Conservation (phyloP, 164 flowering plant species). For the Annona squamosa region DNA sequence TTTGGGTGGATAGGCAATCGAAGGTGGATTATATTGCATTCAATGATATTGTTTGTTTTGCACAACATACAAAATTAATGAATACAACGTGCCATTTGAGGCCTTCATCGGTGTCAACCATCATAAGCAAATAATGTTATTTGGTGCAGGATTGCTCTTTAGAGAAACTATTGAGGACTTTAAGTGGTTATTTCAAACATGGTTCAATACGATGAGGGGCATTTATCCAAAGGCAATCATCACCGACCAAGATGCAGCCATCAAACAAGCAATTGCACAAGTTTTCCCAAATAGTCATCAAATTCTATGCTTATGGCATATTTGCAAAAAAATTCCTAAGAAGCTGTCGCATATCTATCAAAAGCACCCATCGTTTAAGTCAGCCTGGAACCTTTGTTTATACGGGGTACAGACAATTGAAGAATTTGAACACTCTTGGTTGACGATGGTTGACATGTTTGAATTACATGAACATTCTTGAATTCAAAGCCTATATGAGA, state of each 20-base stretch:
- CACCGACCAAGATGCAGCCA: constrained; percentile 8
- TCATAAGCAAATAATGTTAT: constrained; percentile 69
- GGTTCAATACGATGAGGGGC: constrained; percentile 13
- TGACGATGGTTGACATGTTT: background rate
- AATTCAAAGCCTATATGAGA: background rate
- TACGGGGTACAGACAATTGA: background rate
- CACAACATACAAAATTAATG: constrained; percentile 67
- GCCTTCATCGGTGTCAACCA: constrained; percentile 79
- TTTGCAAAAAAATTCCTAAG: background rate
- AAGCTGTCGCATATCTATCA: background rate
- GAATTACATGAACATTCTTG: background rate
- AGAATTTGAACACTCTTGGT: background rate
- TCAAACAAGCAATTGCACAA: constrained; percentile 4
- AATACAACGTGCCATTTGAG: constrained; percentile 70
- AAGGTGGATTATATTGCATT: constrained; percentile 21
- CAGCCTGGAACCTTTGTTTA: background rate
- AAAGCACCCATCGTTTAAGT: background rate
- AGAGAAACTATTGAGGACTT: constrained; percentile 3
- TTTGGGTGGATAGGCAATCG: background rate
- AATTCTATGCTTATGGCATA: background rate
- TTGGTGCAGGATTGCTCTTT: constrained; percentile 8
- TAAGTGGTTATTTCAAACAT: constrained; percentile 13
- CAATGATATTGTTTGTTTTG: constrained; percentile 76
- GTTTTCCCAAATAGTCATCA: constrained; percentile 8
- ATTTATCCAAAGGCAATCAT: constrained; percentile 11